phyloP scores from a whole-genome alignment of 345 rosid genomes.

The Citrus mangshanensis region DNA sequence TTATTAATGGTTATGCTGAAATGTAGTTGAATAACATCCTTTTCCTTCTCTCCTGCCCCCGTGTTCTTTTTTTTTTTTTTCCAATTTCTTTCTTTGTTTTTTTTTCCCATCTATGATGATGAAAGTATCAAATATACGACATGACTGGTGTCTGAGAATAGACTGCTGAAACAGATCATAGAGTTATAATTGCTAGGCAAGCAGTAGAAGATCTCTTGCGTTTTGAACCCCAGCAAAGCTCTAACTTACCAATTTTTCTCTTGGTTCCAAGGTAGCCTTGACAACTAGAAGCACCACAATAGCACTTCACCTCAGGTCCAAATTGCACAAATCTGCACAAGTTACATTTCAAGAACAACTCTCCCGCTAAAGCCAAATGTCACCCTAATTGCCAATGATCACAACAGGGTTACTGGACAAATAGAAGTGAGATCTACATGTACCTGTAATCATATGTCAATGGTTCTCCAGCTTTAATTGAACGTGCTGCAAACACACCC shows the following conservation, averaged over 20 bases:
- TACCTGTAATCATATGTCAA: conserved; percentile 95
- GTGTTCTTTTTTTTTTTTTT: neutral
- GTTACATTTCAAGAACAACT: conserved; percentile 39
- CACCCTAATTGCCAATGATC: neutral
- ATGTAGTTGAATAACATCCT: neutral
- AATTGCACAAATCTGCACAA: conserved; percentile 73
- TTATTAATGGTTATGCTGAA: neutral
- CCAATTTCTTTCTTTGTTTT: neutral
- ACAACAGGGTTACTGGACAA: neutral
- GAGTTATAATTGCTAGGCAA: conserved; percentile 31
- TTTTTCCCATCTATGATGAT: neutral
- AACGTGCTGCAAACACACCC: conserved; percentile 89
- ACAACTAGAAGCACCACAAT: conserved; percentile 75
- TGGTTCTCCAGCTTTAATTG: conserved; percentile 74
- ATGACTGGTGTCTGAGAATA: neutral
- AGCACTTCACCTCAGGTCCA: conserved; percentile 85
- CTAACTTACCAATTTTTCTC: conserved; percentile 51
- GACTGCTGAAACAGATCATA: conserved; percentile 18
- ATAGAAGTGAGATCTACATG: neutral
- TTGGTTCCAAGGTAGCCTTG: conserved; percentile 80
- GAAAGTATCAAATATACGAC: conserved; percentile 10
- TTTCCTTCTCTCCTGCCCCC: neutral
- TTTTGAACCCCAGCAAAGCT: conserved; percentile 83
- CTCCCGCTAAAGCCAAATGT: neutral
- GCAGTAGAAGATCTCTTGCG: conserved; percentile 64